Evolutionary conservation across 108 stramenopile genomes (phyloP), one percentile per base, ranked within the genome.

Genomic region (Mediolabrus comicus): DNA sequence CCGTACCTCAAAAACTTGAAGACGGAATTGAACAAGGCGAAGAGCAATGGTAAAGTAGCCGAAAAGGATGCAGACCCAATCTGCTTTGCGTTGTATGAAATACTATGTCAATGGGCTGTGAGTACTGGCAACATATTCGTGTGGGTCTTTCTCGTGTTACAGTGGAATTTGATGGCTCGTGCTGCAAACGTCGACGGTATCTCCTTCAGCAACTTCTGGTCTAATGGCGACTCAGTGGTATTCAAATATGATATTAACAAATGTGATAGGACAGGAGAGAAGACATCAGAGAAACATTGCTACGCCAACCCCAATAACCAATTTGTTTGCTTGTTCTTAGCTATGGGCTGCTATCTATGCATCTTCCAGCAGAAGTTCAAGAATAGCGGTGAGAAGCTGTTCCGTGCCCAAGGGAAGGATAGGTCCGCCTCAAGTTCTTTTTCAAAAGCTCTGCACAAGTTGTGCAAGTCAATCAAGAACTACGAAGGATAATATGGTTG

Each of bases 141-240:
- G 11, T 81, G 74, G 80, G 41, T 64, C 0, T 75, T 69, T 34
- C 35, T 57, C 4, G 19, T 62, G 3, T 22, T 46, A 17, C 80
- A 81, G 59, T 81, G 80, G 80, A 75, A 75, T 59, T 71, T 43
- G 16, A 75, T 81, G 63, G 69, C 38, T 11, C 10, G 80, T 28
- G 34, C 54, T 27, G 30, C 62, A 11, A 70, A 69, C 35, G 60
- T 81, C 33, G 71, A 56, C n/a, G 38, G 28, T 3, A 27, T 77
- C 14, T 46, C 41, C 16, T 63, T 82, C 39, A 71, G 56, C 41
- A 72, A 82, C 33, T 51, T 82, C 19, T 43, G 39, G 14, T 39
- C 36, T 7, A 30, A 59, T 10, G 63, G 64, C 12, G 79, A 80
- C 36, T 58, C 52, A 19, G 69, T 74, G 9, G 34, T 67, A 1